Evolutionary conservation across 805 yeast genomes (phyloP), one percentile per base, ranked within the genome.

Genomic region (Candida endomychidarum): DNA sequence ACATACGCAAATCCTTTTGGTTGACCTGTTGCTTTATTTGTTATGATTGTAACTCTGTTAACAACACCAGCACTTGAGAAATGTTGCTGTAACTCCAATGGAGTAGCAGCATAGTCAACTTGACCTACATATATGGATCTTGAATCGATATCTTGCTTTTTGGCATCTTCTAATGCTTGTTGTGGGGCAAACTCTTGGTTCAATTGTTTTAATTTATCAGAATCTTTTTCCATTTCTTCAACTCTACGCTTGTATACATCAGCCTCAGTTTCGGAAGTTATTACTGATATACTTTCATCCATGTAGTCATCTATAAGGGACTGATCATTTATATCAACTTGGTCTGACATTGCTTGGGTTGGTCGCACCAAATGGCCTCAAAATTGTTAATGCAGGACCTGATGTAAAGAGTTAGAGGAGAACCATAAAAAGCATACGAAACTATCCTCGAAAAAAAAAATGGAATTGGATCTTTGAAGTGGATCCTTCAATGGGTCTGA

Each of bases 1-100:
- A 88, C 74, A 59, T 86, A 88, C 2, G 96, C 96, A 63, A 74
- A 86, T 1, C 96, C 96, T 61, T 83, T 83, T 31, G 96, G 93
- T 47, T 77, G 82, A 5, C 95, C 95, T 0, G 93, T 80, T 51
- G 66, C 61, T 59, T 81, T 83, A 63, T 87, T 86, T 41, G 77
- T 69, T 58, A 83, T 63, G 34, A 88, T 86, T 3, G 93, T 86
- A 23, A 87, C 88, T 51, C 96, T 74, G 54, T 84, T 81, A 39
- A 88, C 84, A 5, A 77, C 72, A 1, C 96, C 96, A 34, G 80
- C 79, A 3, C 74, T 57, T 39, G 78, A 73, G 61, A 87, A 88
- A 52, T 80, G 85, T 45, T 80, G 74, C 52, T 86, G 91, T 26
- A 88, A 69, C 50, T 87, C 95, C 49, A 81, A 81, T 18, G 95